Evolutionary conservation across 176 grass and related monocot species (phyloP).

Genomic region (Triticum timopheevii): DNA sequence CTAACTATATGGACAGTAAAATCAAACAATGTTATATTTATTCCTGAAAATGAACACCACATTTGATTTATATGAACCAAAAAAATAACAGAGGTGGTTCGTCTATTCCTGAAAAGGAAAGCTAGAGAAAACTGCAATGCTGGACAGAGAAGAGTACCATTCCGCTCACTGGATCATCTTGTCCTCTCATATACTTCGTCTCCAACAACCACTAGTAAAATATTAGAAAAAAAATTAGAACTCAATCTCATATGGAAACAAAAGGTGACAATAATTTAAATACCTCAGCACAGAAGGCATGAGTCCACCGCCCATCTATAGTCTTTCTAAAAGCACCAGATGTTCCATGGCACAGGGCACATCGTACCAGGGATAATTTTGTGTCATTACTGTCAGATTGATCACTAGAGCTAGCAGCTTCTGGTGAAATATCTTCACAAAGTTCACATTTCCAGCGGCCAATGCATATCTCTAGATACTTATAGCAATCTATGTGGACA

Average conservation of each 20-base stretch:
- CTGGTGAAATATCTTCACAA: conserved; percentile 60
- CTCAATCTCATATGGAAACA: background rate
- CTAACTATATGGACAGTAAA: background rate
- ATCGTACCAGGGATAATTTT: conserved; percentile 40
- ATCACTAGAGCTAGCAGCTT: conserved; percentile 34
- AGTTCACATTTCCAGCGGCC: conserved; percentile 94
- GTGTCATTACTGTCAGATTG: conserved; percentile 45
- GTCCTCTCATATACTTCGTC: conserved; percentile 76
- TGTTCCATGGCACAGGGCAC: conserved; percentile 70
- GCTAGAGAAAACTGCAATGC: background rate
- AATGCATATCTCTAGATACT: conserved; percentile 54
- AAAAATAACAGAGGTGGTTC: background rate
- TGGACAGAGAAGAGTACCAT: conserved; percentile 59
- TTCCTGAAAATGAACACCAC: conserved; percentile 9
- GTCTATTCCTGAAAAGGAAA: conserved; percentile 18
- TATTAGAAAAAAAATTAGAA: conserved; percentile 13
- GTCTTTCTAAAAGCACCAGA: conserved; percentile 93
- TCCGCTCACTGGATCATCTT: conserved; percentile 73
- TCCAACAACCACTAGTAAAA: conserved; percentile 82
- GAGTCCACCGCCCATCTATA: conserved; percentile 75
- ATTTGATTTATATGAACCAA: background rate
- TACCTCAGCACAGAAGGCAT: conserved; percentile 99
- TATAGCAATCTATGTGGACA: conserved; percentile 97
- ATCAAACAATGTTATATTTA: background rate
- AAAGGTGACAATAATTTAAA: conserved; percentile 24